These are phyloP conservation scores for Malassezia slooffiae DNA, from an alignment of 1,284 basidiomycete genomes.

Conservation along the genomic window DNA sequence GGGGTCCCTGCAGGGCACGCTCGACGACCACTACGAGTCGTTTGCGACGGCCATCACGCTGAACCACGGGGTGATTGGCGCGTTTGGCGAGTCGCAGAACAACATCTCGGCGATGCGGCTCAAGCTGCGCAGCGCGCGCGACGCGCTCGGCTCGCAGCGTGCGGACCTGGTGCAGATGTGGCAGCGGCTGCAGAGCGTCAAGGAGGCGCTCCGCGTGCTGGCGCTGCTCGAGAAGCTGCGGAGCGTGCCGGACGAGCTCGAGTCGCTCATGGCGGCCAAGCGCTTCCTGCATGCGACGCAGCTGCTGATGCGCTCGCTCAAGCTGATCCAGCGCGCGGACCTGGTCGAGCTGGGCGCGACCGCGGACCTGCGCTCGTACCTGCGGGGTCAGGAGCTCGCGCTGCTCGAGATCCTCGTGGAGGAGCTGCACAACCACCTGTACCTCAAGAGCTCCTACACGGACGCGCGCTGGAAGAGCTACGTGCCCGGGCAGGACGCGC, in stretches of 20 bases:
- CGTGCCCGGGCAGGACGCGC: slow-evolving; percentile 60
- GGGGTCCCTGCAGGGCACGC: slow-evolving; percentile 36
- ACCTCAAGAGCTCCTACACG: slow-evolving; percentile 91
- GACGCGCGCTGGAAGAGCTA: slow-evolving; percentile 84
- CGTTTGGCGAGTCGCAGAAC: slow-evolving; percentile 29
- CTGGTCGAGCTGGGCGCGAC: slow-evolving; percentile 90
- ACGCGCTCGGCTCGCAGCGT: slow-evolving; percentile 39
- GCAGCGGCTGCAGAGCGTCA: slow-evolving; percentile 38
- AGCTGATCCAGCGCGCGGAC: slow-evolving; percentile 79
- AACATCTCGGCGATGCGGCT: slow-evolving; percentile 27
- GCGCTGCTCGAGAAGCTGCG: slow-evolving; percentile 57
- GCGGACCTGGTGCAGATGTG: slow-evolving; percentile 46
- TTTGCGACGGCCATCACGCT: slow-evolving; percentile 45
- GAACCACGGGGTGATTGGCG: slow-evolving; percentile 36
- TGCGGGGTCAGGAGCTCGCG: slow-evolving; percentile 64
- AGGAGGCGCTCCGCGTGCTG: slow-evolving; percentile 38
- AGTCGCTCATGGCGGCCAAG: slow-evolving; percentile 91
- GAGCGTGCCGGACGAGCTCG: slow-evolving; percentile 78
- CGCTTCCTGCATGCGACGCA: slow-evolving; percentile 78
- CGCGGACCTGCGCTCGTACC: slow-evolving; percentile 74
- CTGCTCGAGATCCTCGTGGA: slow-evolving; percentile 70
- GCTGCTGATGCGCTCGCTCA: slow-evolving; percentile 74
- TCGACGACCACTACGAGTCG: slow-evolving; percentile 44
- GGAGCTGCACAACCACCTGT: slow-evolving; percentile 93
- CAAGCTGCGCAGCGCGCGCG: slow-evolving; percentile 33